These are phyloP conservation scores for Acorus calamus DNA, from an alignment of 106 monocot species.

Conservation along the genomic window DNA sequence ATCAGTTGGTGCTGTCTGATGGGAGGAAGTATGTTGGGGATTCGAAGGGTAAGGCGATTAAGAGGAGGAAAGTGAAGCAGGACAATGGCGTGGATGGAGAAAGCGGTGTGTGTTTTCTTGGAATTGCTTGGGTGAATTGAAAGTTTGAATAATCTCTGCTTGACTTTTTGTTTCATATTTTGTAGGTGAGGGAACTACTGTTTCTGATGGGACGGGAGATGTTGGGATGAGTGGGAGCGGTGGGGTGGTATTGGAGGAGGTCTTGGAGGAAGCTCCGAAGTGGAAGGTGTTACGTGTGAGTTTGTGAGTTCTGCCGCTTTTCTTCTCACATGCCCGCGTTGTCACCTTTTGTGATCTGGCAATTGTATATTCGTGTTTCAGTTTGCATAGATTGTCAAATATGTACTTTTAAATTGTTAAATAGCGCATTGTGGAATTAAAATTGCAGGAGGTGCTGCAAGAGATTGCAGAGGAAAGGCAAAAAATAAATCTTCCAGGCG, in stretches of 20 bases:
- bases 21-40: constrained; percentile 27
- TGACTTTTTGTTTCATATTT: constrained; percentile 1
- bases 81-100: constrained; percentile 29
- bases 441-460: constrained; percentile 73
- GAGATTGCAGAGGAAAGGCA: constrained; percentile 79
- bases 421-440: no score
- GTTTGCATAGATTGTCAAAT: no score
- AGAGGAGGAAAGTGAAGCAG: constrained; percentile 46
- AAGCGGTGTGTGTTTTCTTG: constrained; percentile 23
- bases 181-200: constrained; percentile 25
- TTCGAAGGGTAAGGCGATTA: constrained; percentile 20
- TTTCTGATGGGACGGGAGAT: constrained; percentile 4
- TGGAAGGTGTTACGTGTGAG: constrained; percentile 99
- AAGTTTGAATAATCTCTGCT: background rate
- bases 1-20: constrained; percentile 59
- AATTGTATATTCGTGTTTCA: no score
- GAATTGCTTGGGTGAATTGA: background rate
- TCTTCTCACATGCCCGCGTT: background rate
- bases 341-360: no score
- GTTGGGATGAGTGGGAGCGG: constrained; percentile 4
- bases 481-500: constrained; percentile 17
- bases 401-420: no score
- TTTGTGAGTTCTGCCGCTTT: constrained; percentile 41
- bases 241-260: constrained; percentile 64
- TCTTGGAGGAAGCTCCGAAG: constrained; percentile 90